A percentile compares a stretch with the other conserved stretches of the same genome.
phyloP scores from a whole-genome alignment of 2,329 filamentous ascomycete genomes.

The Fusarium sp. region DNA sequence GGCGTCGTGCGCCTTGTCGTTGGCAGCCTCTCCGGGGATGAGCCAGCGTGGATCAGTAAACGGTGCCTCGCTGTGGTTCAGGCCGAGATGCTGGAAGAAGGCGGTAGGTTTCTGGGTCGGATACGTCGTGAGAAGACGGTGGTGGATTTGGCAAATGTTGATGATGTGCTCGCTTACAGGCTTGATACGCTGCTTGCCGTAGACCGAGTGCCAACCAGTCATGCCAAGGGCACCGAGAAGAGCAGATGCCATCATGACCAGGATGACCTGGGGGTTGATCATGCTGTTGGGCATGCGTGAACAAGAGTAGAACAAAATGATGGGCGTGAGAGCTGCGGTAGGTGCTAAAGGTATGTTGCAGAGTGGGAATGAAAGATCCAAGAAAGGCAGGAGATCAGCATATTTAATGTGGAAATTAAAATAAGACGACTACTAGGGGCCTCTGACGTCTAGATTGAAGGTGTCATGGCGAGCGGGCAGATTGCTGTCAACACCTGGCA shows the following conservation, averaged over 20 bases:
- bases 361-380: neutral
- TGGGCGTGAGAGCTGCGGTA: neutral
- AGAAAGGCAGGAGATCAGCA: neutral
- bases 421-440: neutral
- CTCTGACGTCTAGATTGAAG: neutral
- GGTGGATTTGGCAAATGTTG: neutral
- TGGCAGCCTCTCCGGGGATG: neutral
- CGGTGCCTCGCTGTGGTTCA: neutral
- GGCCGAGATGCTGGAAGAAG: neutral
- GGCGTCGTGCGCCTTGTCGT: neutral
- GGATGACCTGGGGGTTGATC: neutral
- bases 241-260: neutral
- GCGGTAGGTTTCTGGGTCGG: neutral
- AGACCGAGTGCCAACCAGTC: neutral
- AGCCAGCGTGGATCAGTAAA: neutral
- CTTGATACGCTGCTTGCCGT: neutral
- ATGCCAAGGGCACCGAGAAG: neutral
- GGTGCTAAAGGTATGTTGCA: neutral
- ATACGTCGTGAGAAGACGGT: neutral
- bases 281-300: neutral
- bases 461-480: neutral
- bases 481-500: neutral
- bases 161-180: neutral
- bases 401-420: neutral
- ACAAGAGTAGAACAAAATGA: neutral